A percentile compares a stretch with the other conserved stretches of the same genome.
Evolutionary conservation across 805 yeast genomes (phyloP).

Genomic region (Starmerella stellata): DNA sequence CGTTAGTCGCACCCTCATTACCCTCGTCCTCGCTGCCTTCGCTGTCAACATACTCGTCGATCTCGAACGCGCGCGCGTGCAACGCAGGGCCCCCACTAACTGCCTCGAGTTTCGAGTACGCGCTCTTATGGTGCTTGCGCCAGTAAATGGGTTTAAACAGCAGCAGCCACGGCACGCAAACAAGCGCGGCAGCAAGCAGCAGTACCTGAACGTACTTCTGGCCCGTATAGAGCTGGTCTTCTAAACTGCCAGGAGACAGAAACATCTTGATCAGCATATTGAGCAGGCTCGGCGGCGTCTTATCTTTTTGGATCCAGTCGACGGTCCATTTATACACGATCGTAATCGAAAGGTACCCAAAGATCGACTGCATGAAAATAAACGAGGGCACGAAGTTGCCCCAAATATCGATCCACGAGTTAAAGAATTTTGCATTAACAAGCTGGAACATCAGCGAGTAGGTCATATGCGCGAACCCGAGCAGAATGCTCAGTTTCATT

Average conservation of each 20-base stretch:
- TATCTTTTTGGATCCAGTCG: constrained; percentile 65
- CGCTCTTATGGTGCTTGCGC: constrained; percentile 36
- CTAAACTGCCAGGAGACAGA: constrained; percentile 74
- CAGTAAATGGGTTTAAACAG: constrained; percentile 65
- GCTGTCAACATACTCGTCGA: constrained; percentile 19
- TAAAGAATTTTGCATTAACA: constrained; percentile 54
- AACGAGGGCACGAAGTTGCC: constrained; percentile 92
- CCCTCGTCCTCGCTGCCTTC: not conserved
- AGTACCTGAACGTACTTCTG: constrained; percentile 61
- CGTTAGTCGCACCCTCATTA: too few relatives aligned
- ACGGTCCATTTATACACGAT: constrained; percentile 87
- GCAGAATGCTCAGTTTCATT: constrained; percentile 85
- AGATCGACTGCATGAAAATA: constrained; percentile 87
- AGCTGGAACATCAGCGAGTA: constrained; percentile 70
- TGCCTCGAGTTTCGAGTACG: constrained; percentile 29
- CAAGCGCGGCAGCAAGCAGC: constrained; percentile 51
- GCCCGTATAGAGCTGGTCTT: constrained; percentile 60
- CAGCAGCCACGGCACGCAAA: constrained; percentile 87
- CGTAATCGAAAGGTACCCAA: constrained; percentile 73
- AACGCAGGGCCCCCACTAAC: constrained; percentile 20
- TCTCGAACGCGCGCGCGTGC: constrained; percentile 13
- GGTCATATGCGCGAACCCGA: constrained; percentile 92
- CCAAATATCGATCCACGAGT: constrained; percentile 58
- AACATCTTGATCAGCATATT: constrained; percentile 96
- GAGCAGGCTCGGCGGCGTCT: constrained; percentile 80